Percentiles rank a stretch among this genome's conserved stretches.
phyloP scores from a whole-genome alignment of 2,329 filamentous ascomycete genomes.

The Knufia petricola region DNA sequence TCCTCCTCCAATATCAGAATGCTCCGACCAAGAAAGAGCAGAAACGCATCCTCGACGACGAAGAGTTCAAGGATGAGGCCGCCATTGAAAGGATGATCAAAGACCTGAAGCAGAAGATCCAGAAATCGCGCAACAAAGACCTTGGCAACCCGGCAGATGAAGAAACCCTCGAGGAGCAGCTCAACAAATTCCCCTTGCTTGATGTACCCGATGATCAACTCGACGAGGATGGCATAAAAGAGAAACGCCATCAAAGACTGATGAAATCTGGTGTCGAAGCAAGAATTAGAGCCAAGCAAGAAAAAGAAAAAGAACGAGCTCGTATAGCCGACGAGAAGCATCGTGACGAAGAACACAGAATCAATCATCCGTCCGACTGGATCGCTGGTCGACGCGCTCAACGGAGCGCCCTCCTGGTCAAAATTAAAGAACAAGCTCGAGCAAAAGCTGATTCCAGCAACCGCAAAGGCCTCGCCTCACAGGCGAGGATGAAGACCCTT shows the following conservation, averaged over 20 bases:
- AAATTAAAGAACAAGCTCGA: conserved; percentile 86
- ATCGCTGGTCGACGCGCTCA: conserved; percentile 69
- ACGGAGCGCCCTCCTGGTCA: conserved; percentile 60
- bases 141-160: conserved; percentile 75
- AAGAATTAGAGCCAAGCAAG: conserved; percentile 81
- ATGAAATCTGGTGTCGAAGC: conserved; percentile 95
- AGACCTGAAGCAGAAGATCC: conserved; percentile 83
- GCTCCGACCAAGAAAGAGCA: conserved; percentile 82
- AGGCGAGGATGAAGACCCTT: conserved; percentile 97
- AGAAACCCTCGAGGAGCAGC: conserved; percentile 62
- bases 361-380: conserved; percentile 79
- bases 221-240: conserved; percentile 81
- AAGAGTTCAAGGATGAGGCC: conserved; percentile 84
- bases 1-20: conserved; percentile 55
- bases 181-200: conserved; percentile 67
- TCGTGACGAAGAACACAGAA: conserved; percentile 70
- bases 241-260: conserved; percentile 83
- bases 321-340: conserved; percentile 74
- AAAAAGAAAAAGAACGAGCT: conserved; percentile 88
- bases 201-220: conserved; percentile 86
- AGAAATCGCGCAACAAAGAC: conserved; percentile 85
- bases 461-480: conserved; percentile 88
- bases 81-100: conserved; percentile 75
- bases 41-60: conserved; percentile 72
- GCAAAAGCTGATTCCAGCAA: conserved; percentile 92